phyloP scores from a whole-genome alignment of 371 early-diverging fungal genomes.

The Apophysomyces ossiformis region DNA sequence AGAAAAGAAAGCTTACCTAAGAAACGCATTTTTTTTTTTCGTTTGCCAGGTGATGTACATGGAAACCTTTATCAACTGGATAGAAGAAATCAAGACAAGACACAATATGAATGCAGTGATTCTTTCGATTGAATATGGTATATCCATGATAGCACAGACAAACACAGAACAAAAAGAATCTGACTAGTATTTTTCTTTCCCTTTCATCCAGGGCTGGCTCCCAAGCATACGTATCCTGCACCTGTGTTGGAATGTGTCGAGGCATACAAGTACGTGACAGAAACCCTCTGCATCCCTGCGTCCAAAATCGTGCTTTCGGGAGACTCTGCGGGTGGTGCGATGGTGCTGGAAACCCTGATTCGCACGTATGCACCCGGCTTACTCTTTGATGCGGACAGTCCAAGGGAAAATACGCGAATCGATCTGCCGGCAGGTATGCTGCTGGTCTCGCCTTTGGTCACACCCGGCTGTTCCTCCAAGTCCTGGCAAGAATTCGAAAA shows the following conservation, averaged over 20 bases:
- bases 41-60: constrained; percentile 44
- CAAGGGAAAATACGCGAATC: constrained; percentile 25
- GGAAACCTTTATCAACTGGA: constrained; percentile 48
- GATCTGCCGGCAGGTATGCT: constrained; percentile 42
- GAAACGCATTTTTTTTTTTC: not conserved
- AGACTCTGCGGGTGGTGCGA: constrained; percentile 44
- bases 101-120: constrained; percentile 56
- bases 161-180: not conserved
- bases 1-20: not conserved
- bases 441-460: constrained; percentile 37
- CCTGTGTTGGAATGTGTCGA: constrained; percentile 50
- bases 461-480: constrained; percentile 28
- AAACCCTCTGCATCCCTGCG: constrained; percentile 35
- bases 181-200: not conserved
- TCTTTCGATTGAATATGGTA: constrained; percentile 61
- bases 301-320: constrained; percentile 41
- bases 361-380: constrained; percentile 33
- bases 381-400: constrained; percentile 23
- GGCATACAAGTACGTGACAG: constrained; percentile 51
- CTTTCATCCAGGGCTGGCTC: constrained; percentile 34
- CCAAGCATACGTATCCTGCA: constrained; percentile 48
- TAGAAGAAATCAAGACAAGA: constrained; percentile 49
- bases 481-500: constrained; percentile 38
- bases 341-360: constrained; percentile 36
- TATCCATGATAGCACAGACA: not conserved